Conservation (phyloP, 1,284 basidiomycete species). For the Sanghuangporus baumii region DNA sequence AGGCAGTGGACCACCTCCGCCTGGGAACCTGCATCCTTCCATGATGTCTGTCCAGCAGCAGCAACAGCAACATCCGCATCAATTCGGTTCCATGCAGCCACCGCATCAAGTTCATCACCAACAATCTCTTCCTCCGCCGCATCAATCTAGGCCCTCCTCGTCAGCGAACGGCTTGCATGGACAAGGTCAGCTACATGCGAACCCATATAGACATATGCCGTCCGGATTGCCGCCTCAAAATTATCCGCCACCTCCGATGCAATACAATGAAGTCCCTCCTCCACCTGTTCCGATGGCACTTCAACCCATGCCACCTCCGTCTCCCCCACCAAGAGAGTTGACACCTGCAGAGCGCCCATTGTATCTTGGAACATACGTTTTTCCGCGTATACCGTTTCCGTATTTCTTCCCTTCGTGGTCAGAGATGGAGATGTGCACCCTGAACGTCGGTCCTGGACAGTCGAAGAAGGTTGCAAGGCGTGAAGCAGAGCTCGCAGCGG, state of each 20-base stretch:
- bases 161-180: constrained; percentile 8
- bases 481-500: constrained; percentile 1
- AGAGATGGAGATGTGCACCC: not conserved
- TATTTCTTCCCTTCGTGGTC: constrained; percentile 27
- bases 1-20: not conserved
- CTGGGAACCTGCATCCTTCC: not conserved
- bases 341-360: constrained; percentile 25
- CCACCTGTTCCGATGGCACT: constrained; percentile 15
- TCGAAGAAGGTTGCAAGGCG: constrained; percentile 29
- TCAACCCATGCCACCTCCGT: constrained; percentile 1
- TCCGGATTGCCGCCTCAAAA: constrained; percentile 1
- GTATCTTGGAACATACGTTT: constrained; percentile 52
- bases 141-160: not conserved
- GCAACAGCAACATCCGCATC: constrained; percentile 8
- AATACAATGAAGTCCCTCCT: constrained; percentile 10
- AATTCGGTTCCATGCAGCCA: not conserved
- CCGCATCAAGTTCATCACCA: constrained; percentile 1
- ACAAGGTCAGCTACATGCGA: not conserved
- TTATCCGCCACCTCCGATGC: not conserved
- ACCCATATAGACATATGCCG: constrained; percentile 3
- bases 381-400: constrained; percentile 38
- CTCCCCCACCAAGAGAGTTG: not conserved
- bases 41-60: constrained; percentile 11
- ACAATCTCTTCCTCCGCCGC: constrained; percentile 5
- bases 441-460: constrained; percentile 16